Base-by-base conservation (phyloP, 2,329 filamentous ascomycete genomes). In the Trichoderma arundinaceum region DNA sequence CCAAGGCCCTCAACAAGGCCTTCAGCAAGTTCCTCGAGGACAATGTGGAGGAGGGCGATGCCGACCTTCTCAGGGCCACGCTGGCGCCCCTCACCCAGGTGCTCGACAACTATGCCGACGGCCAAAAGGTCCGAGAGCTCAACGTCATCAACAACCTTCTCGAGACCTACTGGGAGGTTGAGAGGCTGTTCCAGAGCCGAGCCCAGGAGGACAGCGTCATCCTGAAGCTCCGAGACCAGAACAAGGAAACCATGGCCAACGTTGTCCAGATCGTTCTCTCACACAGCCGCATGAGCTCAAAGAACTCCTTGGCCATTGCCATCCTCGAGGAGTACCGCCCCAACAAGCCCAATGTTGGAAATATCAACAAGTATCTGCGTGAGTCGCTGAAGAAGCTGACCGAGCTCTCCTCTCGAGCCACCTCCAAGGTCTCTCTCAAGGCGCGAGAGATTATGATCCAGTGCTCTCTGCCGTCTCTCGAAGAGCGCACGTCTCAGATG, bases 381-480 rank as follows among this genome's bases (percentile, higher is more conserved):
- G 87, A 90, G 3, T 86, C 91, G 17, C 86, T 99, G 32, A 91
- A 91, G 75, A 91, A 90, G 79, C 84, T 99, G 71, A 94, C 95
- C 0, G 95, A 99, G 77, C 87, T 99, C 13, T 93, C 90, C 10
- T 80, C 91, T 81, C 81, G 88, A 82, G 75, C 85, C 58, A 95
- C 94, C 10, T 92, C 94, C 70, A 99, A 98, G 88, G 94, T 99
- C 48, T 92, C 94, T 0, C 86, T 99, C 71, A 99, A 99, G 85
- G 94, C 95, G 52, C 91, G 95, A 76, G 95, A 99, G 82, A 90
- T 98, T 59, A 89, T 99, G 74, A 99, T 99, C 69, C 95, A 98
- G 80, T 97, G 93, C 76, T 94, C 95, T 62, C 86, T 99, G 77
- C 95, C 95, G 17, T 99, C 95, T 3, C 84, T 99, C 19, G 95